Percentiles rank a stretch among this genome's conserved stretches.
Conservation (phyloP, 2,329 filamentous ascomycete species). For the Fusarium poae region DNA sequence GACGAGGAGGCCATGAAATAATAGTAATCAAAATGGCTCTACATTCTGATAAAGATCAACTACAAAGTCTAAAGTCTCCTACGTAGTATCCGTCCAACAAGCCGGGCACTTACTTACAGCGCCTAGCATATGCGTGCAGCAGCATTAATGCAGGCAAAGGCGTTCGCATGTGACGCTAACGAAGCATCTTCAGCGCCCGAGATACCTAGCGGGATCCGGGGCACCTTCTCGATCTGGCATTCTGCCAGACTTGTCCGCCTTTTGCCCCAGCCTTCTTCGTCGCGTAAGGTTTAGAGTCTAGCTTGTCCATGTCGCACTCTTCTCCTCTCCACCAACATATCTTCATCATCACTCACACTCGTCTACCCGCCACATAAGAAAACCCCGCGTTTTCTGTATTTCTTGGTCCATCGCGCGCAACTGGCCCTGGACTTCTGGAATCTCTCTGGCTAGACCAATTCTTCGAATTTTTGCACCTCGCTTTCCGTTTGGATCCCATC, state of each 20-base stretch:
- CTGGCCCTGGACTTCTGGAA: conserved; percentile 46
- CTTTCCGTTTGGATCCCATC: conserved; percentile 34
- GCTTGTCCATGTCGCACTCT: conserved; percentile 41
- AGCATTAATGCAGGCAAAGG: conserved; percentile 36
- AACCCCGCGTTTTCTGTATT: conserved; percentile 36
- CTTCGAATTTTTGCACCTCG: conserved; percentile 23
- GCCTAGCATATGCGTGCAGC: conserved; percentile 10
- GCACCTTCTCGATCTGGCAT: conserved; percentile 45
- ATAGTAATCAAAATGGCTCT: conserved; percentile 29
- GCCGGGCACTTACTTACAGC: not conserved
- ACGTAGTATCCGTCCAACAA: not conserved
- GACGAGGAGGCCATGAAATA: conserved; percentile 16
- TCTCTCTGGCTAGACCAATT: conserved; percentile 25
- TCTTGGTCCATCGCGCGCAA: conserved; percentile 44
- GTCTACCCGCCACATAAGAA: conserved; percentile 26
- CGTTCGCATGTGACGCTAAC: conserved; percentile 44
- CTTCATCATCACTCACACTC: conserved; percentile 29
- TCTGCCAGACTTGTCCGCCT: conserved; percentile 50
- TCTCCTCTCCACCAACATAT: conserved; percentile 46
- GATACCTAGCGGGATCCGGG: conserved; percentile 32
- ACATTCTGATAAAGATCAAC: not conserved
- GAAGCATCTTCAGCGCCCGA: conserved; percentile 26
- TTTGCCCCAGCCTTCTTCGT: conserved; percentile 46
- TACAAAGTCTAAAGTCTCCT: not conserved
- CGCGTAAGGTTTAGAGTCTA: conserved; percentile 38